These are phyloP conservation scores for Pseudisothecium myosuroides DNA, from an alignment of 225 moss, liverwort and hornwort genomes.

Conservation along the genomic window DNA sequence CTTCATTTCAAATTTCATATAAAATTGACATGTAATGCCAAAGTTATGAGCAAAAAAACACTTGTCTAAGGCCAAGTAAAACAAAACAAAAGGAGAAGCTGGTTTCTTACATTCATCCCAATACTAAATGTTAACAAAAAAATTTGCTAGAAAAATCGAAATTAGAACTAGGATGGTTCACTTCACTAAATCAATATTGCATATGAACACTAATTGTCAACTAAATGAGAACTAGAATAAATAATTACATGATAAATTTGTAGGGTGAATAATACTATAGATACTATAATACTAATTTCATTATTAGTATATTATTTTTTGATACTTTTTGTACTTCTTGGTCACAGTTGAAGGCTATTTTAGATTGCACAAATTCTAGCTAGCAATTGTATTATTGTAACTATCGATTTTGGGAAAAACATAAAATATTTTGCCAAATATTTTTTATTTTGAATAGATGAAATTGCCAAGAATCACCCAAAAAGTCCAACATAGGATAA, in stretches of 20 bases:
- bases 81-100: too few relatives aligned
- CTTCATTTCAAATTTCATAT: too few relatives aligned
- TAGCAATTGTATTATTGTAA: not conserved
- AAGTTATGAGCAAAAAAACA: too few relatives aligned
- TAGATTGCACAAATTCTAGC: not conserved
- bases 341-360: not conserved
- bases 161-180: fast-evolving
- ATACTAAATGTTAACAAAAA: not conserved
- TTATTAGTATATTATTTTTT: not conserved
- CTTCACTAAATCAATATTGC: not conserved
- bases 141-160: not conserved
- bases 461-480: not conserved
- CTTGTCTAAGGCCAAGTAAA: fast-evolving
- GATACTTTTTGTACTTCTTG: not conserved
- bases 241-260: fast-evolving
- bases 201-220: not conserved
- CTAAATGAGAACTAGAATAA: not conserved
- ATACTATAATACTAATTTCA: too few relatives aligned
- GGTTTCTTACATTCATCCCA: too few relatives aligned
- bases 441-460: not conserved
- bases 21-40: too few relatives aligned
- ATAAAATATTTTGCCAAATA: not conserved
- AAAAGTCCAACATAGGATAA: not conserved
- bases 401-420: too few relatives aligned
- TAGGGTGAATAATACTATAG: not conserved